Conservation (phyloP, 768 basidiomycete genomes). For the Agrocybe pediades region DNA sequence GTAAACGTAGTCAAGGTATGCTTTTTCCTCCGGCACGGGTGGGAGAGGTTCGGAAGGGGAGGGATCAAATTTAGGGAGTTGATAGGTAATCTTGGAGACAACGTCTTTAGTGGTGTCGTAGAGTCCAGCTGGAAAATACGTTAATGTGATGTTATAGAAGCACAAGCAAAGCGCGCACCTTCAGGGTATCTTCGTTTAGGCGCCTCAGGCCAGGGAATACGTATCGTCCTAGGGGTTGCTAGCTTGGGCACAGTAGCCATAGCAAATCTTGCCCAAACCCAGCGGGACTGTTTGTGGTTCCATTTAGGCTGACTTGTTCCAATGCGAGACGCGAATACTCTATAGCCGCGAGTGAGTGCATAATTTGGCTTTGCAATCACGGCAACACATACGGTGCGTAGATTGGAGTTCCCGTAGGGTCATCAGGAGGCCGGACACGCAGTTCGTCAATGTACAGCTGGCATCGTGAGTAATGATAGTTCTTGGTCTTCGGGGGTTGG, state of each 20-base stretch:
- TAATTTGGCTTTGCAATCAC: constrained; percentile 2
- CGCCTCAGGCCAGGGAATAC: constrained; percentile 73
- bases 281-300: constrained; percentile 55
- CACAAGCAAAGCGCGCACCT: constrained; percentile 32
- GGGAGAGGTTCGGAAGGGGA: constrained; percentile 37
- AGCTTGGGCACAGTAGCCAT: constrained; percentile 62
- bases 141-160: background rate
- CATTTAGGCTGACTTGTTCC: constrained; percentile 62
- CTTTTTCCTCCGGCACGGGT: constrained; percentile 49
- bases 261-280: constrained; percentile 75
- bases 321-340: constrained; percentile 78
- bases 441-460: constrained; percentile 76
- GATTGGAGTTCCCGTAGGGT: constrained; percentile 31
- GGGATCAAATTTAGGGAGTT: constrained; percentile 53
- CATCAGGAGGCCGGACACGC: constrained; percentile 52
- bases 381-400: constrained; percentile 47
- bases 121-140: constrained; percentile 41
- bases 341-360: constrained; percentile 30
- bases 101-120: constrained; percentile 68
- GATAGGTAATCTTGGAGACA: constrained; percentile 72
- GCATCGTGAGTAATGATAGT: constrained; percentile 77
- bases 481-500: constrained; percentile 40
- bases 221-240: constrained; percentile 38
- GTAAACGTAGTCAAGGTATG: constrained; percentile 61
- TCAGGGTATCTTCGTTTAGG: constrained; percentile 42